Evolutionary conservation across 768 basidiomycete species (phyloP).

Genomic region (Mycena kentingensis): DNA sequence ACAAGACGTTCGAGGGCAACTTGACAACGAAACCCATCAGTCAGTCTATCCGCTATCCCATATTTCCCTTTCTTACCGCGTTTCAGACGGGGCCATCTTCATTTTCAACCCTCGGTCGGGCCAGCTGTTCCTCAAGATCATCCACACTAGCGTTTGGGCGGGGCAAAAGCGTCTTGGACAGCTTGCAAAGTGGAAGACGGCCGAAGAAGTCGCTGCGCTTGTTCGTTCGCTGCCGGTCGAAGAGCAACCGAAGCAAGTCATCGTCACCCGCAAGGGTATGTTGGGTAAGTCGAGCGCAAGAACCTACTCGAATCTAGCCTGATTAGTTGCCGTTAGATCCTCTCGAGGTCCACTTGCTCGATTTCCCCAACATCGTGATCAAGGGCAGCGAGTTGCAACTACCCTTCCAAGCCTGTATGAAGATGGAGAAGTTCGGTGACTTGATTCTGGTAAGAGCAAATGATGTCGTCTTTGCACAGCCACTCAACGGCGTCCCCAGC

Average conservation of each 20-base stretch:
- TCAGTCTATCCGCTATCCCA: slow-evolving; percentile 45
- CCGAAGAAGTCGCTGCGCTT: slow-evolving; percentile 98
- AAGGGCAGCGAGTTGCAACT: slow-evolving; percentile 97
- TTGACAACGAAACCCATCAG: slow-evolving; percentile 99
- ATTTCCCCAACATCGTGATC: slow-evolving; percentile 99
- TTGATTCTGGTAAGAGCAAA: slow-evolving; percentile 68
- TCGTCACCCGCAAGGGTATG: slow-evolving; percentile 99
- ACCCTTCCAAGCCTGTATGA: slow-evolving; percentile 99
- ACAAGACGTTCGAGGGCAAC: slow-evolving; percentile 99
- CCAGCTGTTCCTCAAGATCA: slow-evolving; percentile 97
- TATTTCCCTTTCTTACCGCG: background rate
- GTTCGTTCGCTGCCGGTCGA: slow-evolving; percentile 98
- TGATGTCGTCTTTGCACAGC: background rate
- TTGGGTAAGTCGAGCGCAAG: slow-evolving; percentile 57
- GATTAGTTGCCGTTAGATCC: slow-evolving; percentile 57
- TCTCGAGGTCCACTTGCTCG: slow-evolving; percentile 96
- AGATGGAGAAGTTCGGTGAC: slow-evolving; percentile 99
- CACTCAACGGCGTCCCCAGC: slow-evolving; percentile 42
- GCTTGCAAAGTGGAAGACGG: slow-evolving; percentile 99
- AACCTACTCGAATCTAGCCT: background rate
- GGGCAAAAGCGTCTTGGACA: slow-evolving; percentile 99
- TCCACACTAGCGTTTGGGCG: slow-evolving; percentile 99
- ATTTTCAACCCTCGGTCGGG: slow-evolving; percentile 99
- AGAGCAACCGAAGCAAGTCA: slow-evolving; percentile 99
- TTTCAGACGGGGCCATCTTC: slow-evolving; percentile 88